phyloP scores from a whole-genome alignment of 768 basidiomycete species.

The Ramaria sp. region DNA sequence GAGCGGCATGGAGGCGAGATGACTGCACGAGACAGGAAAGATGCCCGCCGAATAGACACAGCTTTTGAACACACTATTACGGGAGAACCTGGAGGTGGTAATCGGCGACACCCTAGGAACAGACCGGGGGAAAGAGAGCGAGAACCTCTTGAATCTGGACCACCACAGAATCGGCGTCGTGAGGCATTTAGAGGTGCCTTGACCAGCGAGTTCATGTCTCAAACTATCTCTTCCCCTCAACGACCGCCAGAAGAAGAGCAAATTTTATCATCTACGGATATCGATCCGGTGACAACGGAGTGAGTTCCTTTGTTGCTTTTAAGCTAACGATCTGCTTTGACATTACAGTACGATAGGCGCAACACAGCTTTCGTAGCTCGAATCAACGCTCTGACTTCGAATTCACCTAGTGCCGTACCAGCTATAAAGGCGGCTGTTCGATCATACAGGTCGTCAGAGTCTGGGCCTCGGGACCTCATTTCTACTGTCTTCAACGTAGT shows the following conservation, averaged over 20 bases:
- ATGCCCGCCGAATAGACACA: conserved; percentile 54
- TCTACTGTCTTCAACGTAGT: conserved; percentile 80
- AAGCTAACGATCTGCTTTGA: background rate
- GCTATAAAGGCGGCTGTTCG: conserved; percentile 68
- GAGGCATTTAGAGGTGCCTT: conserved; percentile 53
- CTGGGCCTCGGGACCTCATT: conserved; percentile 73
- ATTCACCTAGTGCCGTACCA: conserved; percentile 45
- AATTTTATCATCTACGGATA: conserved; percentile 27
- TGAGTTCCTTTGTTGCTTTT: conserved; percentile 22
- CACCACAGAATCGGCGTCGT: conserved; percentile 31
- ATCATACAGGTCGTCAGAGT: conserved; percentile 67
- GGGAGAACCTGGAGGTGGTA: conserved; percentile 23
- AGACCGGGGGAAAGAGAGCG: conserved; percentile 26
- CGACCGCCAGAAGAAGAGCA: conserved; percentile 17
- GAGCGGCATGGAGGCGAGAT: conserved; percentile 70
- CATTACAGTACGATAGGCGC: conserved; percentile 32
- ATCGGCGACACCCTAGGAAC: conserved; percentile 32
- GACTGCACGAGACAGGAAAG: conserved; percentile 57
- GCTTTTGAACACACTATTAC: conserved; percentile 60
- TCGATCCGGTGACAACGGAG: conserved; percentile 47
- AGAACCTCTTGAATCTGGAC: conserved; percentile 27
- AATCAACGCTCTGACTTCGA: conserved; percentile 45
- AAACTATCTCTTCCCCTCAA: conserved; percentile 15
- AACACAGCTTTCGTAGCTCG: conserved; percentile 56
- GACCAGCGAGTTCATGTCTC: conserved; percentile 29